Base-by-base conservation (phyloP, 306 rosid species). In the Citrullus mucosospermus region DNA sequence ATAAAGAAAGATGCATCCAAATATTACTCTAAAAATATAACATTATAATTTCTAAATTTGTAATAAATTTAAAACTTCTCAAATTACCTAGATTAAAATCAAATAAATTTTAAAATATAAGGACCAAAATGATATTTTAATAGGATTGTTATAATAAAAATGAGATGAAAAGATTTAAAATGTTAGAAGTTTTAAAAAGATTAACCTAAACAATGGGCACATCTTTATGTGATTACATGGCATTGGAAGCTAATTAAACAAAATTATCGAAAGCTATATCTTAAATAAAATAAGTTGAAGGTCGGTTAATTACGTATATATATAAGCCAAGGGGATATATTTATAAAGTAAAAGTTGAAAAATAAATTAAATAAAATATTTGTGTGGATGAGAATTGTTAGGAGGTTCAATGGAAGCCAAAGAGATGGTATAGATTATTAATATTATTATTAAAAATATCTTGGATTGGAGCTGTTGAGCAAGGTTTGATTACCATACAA, bases 381-480 rank as follows among this genome's bases (percentile, higher is more conserved):
- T 71, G 59, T 22, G 76, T 71, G 76, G 76, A 48, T 71, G 76
- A 48, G 22, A 71, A 71, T 71, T 44, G 38, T 1, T 17, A 6
- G 56, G 36, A 48, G 9, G 10, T 71, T 71, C 59, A 14, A 48
- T 48, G 28, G 43, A 13, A 22, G 76, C 56, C 41, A 17, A 28
- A 25, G 56, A 48, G 56, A 68, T 17, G 38, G 38, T 25, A 55
- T 6, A 13, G 18, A 7, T 34, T 63, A 32, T 36, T 16, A 16
- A 16, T 36, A 36, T 44, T 30, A 2, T 25, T 12, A 70, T 46
- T 43, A 70, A 44, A 43, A 71, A 71, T 71, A 71, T 71, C 76
- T 71, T 71, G 59, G 59, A 71, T 71, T 44, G 76, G 59, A 36
- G 76, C 46, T 22, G 58, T 71, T 71, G 41, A 71, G 48, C 59